Evolutionary conservation across 108 stramenopile species (phyloP).

Genomic region (Fragilariopsis cylindrus): DNA sequence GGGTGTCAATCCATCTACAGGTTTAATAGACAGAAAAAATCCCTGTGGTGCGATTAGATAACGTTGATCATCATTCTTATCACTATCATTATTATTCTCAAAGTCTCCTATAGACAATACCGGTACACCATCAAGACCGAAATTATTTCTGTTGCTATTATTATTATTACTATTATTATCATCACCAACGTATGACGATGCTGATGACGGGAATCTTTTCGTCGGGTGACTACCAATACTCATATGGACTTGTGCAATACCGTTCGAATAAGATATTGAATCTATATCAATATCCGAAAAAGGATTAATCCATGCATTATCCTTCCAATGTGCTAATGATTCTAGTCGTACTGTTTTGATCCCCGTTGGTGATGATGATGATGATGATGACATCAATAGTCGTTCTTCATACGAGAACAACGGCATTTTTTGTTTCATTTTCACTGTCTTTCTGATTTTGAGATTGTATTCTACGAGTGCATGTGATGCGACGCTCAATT

Average conservation of each 20-base stretch:
- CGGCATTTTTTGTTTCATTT: too few relatives aligned
- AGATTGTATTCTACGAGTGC: too few relatives aligned
- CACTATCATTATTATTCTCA: neutral
- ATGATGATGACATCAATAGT: neutral
- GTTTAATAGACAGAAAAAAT: neutral
- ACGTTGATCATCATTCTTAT: neutral
- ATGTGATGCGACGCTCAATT: too few relatives aligned
- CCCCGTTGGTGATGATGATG: neutral
- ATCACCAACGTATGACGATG: too few relatives aligned
- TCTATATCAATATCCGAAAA: slow-evolving; percentile 12
- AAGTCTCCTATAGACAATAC: neutral
- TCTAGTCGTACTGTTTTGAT: slow-evolving; percentile 5
- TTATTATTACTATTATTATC: too few relatives aligned
- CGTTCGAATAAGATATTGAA: neutral
- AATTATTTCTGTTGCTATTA: neutral
- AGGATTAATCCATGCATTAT: slow-evolving; percentile 3
- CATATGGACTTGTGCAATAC: slow-evolving; percentile 17
- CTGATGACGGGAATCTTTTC: neutral
- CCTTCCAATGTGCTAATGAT: slow-evolving; percentile 13
- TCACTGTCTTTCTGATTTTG: too few relatives aligned
- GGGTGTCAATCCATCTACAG: slow-evolving; percentile 5
- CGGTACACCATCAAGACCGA: neutral
- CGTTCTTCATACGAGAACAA: slow-evolving; percentile 10
- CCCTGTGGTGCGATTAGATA: slow-evolving; percentile 2
- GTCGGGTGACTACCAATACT: slow-evolving; percentile 23